Percentiles rank a stretch among this genome's conserved stretches.
Conservation (phyloP, 805 yeast species). For the Starmerella apis region DNA sequence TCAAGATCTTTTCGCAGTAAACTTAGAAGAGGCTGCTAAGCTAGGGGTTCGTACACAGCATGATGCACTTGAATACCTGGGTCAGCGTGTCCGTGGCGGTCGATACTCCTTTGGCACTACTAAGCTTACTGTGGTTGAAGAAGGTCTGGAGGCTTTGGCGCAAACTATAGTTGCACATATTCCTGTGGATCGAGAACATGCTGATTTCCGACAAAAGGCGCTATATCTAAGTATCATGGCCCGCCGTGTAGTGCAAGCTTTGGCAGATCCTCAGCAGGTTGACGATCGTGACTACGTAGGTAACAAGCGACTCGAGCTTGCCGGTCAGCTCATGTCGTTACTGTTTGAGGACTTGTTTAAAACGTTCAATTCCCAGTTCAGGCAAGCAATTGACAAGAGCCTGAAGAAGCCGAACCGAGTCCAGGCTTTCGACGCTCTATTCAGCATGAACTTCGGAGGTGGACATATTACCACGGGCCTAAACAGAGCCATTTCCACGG, state of each 20-base stretch:
- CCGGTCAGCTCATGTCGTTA: constrained; percentile 92
- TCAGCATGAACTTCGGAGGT: constrained; percentile 82
- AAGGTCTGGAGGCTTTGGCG: constrained; percentile 84
- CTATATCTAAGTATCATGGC: constrained; percentile 93
- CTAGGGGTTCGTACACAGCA: constrained; percentile 80
- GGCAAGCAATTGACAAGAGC: constrained; percentile 86
- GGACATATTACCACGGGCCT: constrained; percentile 88
- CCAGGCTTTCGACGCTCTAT: constrained; percentile 84
- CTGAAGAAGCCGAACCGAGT: constrained; percentile 90
- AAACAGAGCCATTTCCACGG: constrained; percentile 94
- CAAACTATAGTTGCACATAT: constrained; percentile 94
- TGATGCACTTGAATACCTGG: constrained; percentile 86
- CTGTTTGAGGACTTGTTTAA: constrained; percentile 94
- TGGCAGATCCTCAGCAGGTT: constrained; percentile 88
- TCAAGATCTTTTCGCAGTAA: constrained; percentile 86
- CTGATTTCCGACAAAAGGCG: constrained; percentile 86
- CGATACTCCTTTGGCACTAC: constrained; percentile 36
- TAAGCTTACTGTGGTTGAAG: constrained; percentile 69
- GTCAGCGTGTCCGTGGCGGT: constrained; percentile 84
- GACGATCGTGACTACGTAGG: constrained; percentile 98
- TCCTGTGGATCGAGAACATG: constrained; percentile 55
- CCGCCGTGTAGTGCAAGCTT: constrained; percentile 88
- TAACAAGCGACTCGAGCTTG: constrained; percentile 90
- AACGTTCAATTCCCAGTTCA: constrained; percentile 89
- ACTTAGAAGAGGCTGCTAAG: constrained; percentile 86